These are phyloP conservation scores for Boletellus sp. DNA, from an alignment of 1,284 basidiomycete genomes.

Conservation along the genomic window DNA sequence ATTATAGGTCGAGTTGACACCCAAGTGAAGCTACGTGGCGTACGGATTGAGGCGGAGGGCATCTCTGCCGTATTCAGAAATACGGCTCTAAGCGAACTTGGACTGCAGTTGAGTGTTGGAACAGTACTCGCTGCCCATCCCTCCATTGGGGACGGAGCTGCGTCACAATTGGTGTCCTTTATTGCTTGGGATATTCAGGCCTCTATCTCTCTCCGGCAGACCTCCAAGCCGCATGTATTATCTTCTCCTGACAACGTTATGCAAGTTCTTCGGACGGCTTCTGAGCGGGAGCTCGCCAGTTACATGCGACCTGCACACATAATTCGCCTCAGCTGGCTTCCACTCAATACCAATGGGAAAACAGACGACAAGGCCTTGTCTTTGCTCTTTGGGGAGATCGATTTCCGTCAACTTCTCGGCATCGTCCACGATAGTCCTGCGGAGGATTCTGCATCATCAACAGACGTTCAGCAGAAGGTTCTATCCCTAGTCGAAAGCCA, in stretches of 20 bases:
- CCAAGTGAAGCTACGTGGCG: slow-evolving; percentile 54
- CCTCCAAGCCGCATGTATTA: slow-evolving; percentile 31
- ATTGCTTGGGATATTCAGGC: slow-evolving; percentile 38
- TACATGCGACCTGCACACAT: slow-evolving; percentile 54
- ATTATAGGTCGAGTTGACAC: slow-evolving; percentile 55
- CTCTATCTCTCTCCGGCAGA: slow-evolving; percentile 38
- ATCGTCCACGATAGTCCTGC: not conserved
- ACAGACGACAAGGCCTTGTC: slow-evolving; percentile 42
- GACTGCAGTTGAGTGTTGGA: slow-evolving; percentile 37
- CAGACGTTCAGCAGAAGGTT: slow-evolving; percentile 8
- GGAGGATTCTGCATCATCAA: not conserved
- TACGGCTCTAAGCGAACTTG: slow-evolving; percentile 27
- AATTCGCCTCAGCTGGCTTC: slow-evolving; percentile 46
- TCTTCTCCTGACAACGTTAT: slow-evolving; percentile 34
- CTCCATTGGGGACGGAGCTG: slow-evolving; percentile 39
- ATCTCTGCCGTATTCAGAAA: slow-evolving; percentile 47
- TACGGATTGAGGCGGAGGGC: slow-evolving; percentile 53
- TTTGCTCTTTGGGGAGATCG: slow-evolving; percentile 36
- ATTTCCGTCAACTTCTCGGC: slow-evolving; percentile 27
- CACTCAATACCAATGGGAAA: slow-evolving; percentile 49
- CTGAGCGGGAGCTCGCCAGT: slow-evolving; percentile 42
- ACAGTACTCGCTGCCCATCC: slow-evolving; percentile 48
- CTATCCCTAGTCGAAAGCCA: slow-evolving; percentile 12
- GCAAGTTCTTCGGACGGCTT: slow-evolving; percentile 34
- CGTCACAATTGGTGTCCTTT: slow-evolving; percentile 44